phyloP scores from a whole-genome alignment of 2,329 filamentous ascomycete species.

The Cordyceps cicadae region DNA sequence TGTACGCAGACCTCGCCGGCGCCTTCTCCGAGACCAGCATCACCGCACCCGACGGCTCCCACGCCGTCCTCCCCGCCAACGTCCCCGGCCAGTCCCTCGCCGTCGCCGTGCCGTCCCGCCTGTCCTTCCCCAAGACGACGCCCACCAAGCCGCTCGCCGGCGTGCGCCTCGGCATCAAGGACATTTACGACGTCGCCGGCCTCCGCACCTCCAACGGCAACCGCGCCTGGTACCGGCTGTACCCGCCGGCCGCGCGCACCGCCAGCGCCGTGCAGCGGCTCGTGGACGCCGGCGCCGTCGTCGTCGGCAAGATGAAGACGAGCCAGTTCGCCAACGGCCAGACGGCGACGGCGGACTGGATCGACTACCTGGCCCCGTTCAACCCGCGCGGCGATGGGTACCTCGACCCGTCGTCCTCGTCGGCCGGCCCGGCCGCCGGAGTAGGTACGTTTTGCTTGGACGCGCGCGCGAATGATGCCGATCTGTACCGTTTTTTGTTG shows the following conservation, averaged over 20 bases:
- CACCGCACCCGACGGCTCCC: not conserved
- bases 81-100: constrained; percentile 12
- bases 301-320: constrained; percentile 39
- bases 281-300: constrained; percentile 47
- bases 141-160: constrained; percentile 44
- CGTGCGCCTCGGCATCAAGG: constrained; percentile 50
- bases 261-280: constrained; percentile 46
- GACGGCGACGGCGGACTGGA: constrained; percentile 38
- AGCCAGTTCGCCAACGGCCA: constrained; percentile 35
- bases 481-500: too few species aligned
- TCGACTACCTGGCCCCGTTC: constrained; percentile 31
- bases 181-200: constrained; percentile 49
- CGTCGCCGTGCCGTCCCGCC: constrained; percentile 44
- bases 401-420: constrained; percentile 34
- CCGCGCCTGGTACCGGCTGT: constrained; percentile 47
- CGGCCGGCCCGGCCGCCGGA: constrained; percentile 20
- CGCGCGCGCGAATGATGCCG: too few species aligned
- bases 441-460: not conserved
- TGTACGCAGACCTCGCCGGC: constrained; percentile 18
- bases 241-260: constrained; percentile 37
- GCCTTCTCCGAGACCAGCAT: constrained; percentile 16
- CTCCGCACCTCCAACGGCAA: constrained; percentile 46
- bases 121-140: constrained; percentile 45
- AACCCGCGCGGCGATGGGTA: constrained; percentile 41
- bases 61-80: constrained; percentile 11